Base-by-base conservation (phyloP, 352 stramenopile genomes). In the Globisporangium solare region DNA sequence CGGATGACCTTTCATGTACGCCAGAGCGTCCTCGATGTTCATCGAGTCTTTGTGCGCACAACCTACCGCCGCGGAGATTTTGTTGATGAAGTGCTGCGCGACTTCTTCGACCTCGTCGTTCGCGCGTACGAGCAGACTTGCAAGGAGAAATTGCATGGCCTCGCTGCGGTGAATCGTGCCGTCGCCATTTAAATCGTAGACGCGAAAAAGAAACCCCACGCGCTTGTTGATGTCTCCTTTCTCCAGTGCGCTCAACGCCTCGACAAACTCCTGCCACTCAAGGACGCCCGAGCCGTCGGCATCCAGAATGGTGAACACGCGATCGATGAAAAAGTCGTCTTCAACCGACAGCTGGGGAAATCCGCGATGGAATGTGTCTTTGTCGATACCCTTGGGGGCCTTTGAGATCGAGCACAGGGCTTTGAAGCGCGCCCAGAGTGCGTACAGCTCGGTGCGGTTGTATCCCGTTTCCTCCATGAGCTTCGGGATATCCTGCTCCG, bases 181-280 rank as follows among this genome's bases (percentile, higher is more conserved):
- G 56, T 86, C 77, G 18, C 74, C 73, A 32, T 89, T 86, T 15
- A 88, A 49, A 48, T 92, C 81, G 60, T 92, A 92, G 3, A 83
- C 77, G n/a, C 76, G 71, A 60, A 92, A 92, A 17, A 92, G 68
- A 47, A 92, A 86, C 7, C 60, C 61, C 2, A 88, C 69, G 20
- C 81, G 71, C 21, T 79, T 71, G 13, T 65, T 50, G 12, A 72
- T 46, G 41, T 79, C 78, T 15, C 79, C 79, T 31, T 88, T 87
- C 40, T 92, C 81, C 0, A 89, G 61, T 20, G 79, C 71, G 32
- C 73, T 79, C 27, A 92, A 71, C 27, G 81, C 81, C 6, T 77
- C 73, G 45, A 92, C 70, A 42, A 92, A 92, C 60, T 92, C 77
- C 0, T 74, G 60, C 81, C 81, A 92, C 37, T 92, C 77, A 18